Evolutionary conservation across 495 filamentous ascomycete species (phyloP).

Genomic region (Podospora anserina): DNA sequence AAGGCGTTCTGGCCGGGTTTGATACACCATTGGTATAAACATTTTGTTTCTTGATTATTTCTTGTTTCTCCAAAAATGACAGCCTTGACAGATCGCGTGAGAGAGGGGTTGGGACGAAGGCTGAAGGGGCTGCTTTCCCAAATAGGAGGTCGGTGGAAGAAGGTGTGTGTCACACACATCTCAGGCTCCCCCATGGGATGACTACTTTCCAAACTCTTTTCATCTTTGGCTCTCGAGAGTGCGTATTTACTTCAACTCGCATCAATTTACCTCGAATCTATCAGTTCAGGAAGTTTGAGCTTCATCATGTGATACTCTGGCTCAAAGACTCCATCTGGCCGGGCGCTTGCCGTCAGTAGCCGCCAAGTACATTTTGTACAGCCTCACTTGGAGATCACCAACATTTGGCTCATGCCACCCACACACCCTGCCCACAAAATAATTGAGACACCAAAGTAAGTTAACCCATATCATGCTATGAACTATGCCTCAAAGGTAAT

Average conservation of each 20-base stretch:
- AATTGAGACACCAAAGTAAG: too few species aligned
- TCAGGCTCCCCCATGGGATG: background rate
- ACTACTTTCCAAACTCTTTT: too few species aligned
- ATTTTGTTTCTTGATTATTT: background rate
- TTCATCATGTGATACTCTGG: background rate
- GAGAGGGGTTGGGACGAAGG: background rate
- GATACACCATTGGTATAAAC: background rate
- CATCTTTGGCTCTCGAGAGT: too few species aligned
- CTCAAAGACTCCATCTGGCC: background rate
- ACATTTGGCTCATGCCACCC: background rate
- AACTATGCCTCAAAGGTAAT: too few species aligned
- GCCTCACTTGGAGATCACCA: background rate
- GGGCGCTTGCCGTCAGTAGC: background rate
- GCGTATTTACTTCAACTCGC: background rate
- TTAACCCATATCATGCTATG: too few species aligned
- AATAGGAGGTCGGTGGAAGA: background rate
- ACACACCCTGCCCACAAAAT: too few species aligned
- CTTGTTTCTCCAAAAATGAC: background rate
- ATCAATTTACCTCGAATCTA: background rate
- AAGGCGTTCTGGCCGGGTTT: background rate
- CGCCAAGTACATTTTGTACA: background rate
- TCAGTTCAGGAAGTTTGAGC: background rate
- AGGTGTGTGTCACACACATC: constrained; percentile 4
- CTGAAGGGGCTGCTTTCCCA: background rate
- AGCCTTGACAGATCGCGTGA: background rate